Base-by-base conservation (phyloP, 2,329 filamentous ascomycete genomes). In the Aspergillus neoniger region DNA sequence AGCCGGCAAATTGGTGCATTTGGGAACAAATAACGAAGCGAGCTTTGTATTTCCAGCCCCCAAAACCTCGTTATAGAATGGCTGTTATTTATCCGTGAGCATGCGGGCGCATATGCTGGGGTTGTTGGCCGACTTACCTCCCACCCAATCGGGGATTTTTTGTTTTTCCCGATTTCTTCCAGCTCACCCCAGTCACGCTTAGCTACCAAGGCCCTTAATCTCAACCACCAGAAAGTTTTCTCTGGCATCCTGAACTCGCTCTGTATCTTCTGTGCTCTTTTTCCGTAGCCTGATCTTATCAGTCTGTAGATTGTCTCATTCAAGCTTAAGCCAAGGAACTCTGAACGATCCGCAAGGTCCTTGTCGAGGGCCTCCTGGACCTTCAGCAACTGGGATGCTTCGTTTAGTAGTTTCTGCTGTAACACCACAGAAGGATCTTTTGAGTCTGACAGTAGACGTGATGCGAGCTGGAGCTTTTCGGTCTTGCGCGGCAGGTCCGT, bases 91-190 rank as follows among this genome's bases (percentile, higher is more conserved):
- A 62, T 62, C 61, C 61, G 30, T 67, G 70, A 77, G 51, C 77
- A 74, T 66, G 55, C 57, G 41, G 66, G 57, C 56, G 65, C 44
- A 61, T 59, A 61, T 48, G 21, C 65, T 62, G 38, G 44, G 47
- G 44, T 49, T 17, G 58, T 48, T 54, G 39, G 54, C 60, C 57
- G 44, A 79, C 87, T 82, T 77, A 92, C 90, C 85, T 96, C 92
- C 95, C 95, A 99, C 10, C 94, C 94, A 73, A 99, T 98, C 0
- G 94, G 91, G 60, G 90, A 95, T 76, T 93, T 96, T 72, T 91
- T 85, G 41, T 76, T 86, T 71, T 83, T 85, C 38, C 86, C 85
- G 67, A 92, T 85, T 68, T 97, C 93, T 74, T 98, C 93, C 60
- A 99, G 85, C 74, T 97, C 94, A 55, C 86, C 88, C 92, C 93